A percentile compares a stretch with the other conserved stretches of the same genome.
Evolutionary conservation across 768 basidiomycete genomes (phyloP).

Genomic region (Boletellus ananiceps): DNA sequence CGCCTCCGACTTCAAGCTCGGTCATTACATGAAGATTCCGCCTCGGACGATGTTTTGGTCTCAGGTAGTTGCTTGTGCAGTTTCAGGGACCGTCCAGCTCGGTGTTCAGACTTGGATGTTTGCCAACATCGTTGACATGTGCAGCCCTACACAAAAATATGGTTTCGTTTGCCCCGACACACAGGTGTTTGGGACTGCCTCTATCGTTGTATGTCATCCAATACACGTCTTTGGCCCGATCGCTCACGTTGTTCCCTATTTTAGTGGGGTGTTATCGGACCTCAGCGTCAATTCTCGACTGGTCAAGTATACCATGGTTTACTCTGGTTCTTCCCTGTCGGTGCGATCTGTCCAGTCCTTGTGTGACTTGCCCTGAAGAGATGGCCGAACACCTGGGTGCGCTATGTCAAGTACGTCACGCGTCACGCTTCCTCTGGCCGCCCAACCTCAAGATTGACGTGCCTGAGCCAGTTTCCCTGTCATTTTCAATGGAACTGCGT

Average conservation of each 20-base stretch:
- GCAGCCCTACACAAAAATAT: constrained; percentile 31
- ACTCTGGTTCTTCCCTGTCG: constrained; percentile 76
- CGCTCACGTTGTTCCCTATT: neutral
- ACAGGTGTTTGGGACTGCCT: constrained; percentile 54
- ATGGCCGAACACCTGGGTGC: constrained; percentile 62
- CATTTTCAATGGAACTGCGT: constrained; percentile 53
- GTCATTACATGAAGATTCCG: constrained; percentile 70
- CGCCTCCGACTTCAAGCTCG: constrained; percentile 69
- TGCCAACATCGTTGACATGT: constrained; percentile 34
- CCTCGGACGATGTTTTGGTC: constrained; percentile 64
- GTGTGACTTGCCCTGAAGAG: constrained; percentile 50
- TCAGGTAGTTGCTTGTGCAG: constrained; percentile 57
- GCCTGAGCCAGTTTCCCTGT: constrained; percentile 37
- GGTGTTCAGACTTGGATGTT: constrained; percentile 64
- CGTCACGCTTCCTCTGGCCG: constrained; percentile 17
- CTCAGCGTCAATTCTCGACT: constrained; percentile 63
- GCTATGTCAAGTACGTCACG: constrained; percentile 57
- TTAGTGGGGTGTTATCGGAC: constrained; percentile 77
- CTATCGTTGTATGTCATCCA: constrained; percentile 42
- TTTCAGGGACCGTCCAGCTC: constrained; percentile 65
- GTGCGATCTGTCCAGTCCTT: constrained; percentile 55
- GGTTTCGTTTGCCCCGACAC: constrained; percentile 69
- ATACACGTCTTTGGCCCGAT: neutral
- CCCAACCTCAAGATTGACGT: neutral
- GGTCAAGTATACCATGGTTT: constrained; percentile 64